Conservation (phyloP, 148 eudicot genomes). For the Vaccinium myrtillus region DNA sequence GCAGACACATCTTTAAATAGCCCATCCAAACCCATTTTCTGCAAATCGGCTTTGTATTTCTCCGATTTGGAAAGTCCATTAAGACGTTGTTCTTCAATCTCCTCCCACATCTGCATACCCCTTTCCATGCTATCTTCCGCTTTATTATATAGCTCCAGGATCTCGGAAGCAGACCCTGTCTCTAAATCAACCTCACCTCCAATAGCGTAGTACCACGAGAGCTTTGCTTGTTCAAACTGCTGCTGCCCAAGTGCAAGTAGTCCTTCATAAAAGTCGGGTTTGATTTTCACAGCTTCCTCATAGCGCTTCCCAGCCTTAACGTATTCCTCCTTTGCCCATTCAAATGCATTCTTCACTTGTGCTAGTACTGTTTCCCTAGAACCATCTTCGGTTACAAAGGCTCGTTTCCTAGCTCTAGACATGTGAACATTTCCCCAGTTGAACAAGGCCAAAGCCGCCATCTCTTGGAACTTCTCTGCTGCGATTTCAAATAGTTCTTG, state of each 20-base stretch:
- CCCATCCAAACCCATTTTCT: slow-evolving; percentile 66
- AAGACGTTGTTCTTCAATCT: slow-evolving; percentile 76
- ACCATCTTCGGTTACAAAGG: slow-evolving; percentile 51
- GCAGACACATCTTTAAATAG: slow-evolving; percentile 55
- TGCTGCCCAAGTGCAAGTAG: slow-evolving; percentile 87
- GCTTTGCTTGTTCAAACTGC: slow-evolving; percentile 89
- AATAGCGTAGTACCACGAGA: slow-evolving; percentile 64
- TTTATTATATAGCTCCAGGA: slow-evolving; percentile 70
- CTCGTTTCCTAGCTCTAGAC: slow-evolving; percentile 78
- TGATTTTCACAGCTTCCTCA: slow-evolving; percentile 69
- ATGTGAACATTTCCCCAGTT: slow-evolving; percentile 97
- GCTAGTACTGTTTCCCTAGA: slow-evolving; percentile 39
- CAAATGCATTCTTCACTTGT: slow-evolving; percentile 61
- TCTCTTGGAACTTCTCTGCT: slow-evolving; percentile 81
- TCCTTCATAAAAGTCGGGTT: slow-evolving; percentile 88
- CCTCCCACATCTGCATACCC: slow-evolving; percentile 98
- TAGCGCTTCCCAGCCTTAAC: slow-evolving; percentile 57
- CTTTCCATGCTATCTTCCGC: slow-evolving; percentile 94
- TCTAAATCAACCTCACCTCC: slow-evolving; percentile 50
- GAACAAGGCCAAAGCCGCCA: slow-evolving; percentile 91
- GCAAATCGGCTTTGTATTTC: slow-evolving; percentile 52
- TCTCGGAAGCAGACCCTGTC: slow-evolving; percentile 41
- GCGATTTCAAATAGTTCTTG: slow-evolving; percentile 83
- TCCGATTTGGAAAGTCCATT: slow-evolving; percentile 82
- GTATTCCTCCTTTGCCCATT: slow-evolving; percentile 83